Percentiles rank a stretch among this genome's conserved stretches.
Conservation (phyloP, 1,139 yeast species). For the Yueomyces sp. region DNA sequence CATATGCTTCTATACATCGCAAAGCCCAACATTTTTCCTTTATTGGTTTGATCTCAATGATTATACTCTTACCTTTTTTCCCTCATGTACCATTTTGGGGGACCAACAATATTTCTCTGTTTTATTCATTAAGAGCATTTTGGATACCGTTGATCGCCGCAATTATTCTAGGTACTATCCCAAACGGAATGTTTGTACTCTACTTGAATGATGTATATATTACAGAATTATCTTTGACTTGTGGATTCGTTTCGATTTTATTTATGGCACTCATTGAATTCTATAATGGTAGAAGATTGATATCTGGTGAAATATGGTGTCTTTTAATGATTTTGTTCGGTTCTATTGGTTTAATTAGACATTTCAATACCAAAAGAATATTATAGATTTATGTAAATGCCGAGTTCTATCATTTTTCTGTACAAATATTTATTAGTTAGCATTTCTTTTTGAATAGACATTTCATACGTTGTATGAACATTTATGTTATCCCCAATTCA, state of each 20-base stretch:
- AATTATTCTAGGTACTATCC: slow-evolving; percentile 15
- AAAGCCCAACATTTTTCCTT: slow-evolving; percentile 14
- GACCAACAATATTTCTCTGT: slow-evolving; percentile 8
- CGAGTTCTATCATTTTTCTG: too few relatives aligned
- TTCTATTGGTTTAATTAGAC: too few relatives aligned
- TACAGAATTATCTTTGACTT: slow-evolving; percentile 18
- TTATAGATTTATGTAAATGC: too few relatives aligned
- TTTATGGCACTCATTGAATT: slow-evolving; percentile 19
- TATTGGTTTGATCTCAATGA: slow-evolving; percentile 13
- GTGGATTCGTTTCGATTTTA: slow-evolving; percentile 16
- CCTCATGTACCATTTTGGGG: slow-evolving; percentile 8
- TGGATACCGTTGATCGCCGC: slow-evolving; percentile 15
- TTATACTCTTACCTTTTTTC: slow-evolving; percentile 13
- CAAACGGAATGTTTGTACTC: slow-evolving; percentile 12
- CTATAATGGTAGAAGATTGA: neutral
- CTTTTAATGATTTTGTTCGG: neutral
- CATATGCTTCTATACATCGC: slow-evolving; percentile 2
- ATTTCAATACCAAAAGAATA: too few relatives aligned
- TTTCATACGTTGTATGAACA: too few relatives aligned
- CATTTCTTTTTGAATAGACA: too few relatives aligned
- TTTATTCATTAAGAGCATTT: slow-evolving; percentile 12
- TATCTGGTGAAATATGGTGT: neutral
- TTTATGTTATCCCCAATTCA: too few relatives aligned
- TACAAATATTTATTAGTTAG: too few relatives aligned
- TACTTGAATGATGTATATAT: slow-evolving; percentile 12